Conservation (phyloP, 371 early-diverging fungal species). For the Sporodiniella umbellata region DNA sequence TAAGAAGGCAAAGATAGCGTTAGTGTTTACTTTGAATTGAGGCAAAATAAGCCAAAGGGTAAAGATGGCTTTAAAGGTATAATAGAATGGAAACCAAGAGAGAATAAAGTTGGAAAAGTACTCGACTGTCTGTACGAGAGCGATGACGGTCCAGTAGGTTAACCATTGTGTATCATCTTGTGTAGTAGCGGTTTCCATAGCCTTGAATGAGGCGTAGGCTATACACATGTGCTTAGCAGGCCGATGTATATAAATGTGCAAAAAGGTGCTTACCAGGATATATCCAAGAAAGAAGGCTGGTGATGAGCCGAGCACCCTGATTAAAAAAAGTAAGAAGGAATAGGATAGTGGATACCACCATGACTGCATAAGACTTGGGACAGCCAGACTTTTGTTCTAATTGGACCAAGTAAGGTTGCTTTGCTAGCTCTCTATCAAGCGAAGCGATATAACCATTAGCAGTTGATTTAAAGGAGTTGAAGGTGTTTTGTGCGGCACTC, state of each 20-base stretch:
- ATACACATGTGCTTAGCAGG: too few species aligned
- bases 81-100: slow-evolving; percentile 80
- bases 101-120: slow-evolving; percentile 64
- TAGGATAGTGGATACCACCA: slow-evolving; percentile 56
- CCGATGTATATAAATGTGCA: too few species aligned
- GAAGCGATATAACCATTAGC: slow-evolving; percentile 22
- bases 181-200: slow-evolving; percentile 64
- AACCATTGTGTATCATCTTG: slow-evolving; percentile 73
- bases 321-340: slow-evolving; percentile 85
- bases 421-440: slow-evolving; percentile 75
- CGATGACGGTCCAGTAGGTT: slow-evolving; percentile 66
- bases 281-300: slow-evolving; percentile 82
- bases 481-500: neutral
- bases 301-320: slow-evolving; percentile 75
- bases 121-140: slow-evolving; percentile 61
- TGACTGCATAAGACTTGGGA: slow-evolving; percentile 78
- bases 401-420: slow-evolving; percentile 58
- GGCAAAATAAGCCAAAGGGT: slow-evolving; percentile 72
- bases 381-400: slow-evolving; percentile 73
- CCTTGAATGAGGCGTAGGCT: slow-evolving; percentile 51
- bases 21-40: slow-evolving; percentile 35
- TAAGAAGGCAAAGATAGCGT: neutral
- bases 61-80: slow-evolving; percentile 67
- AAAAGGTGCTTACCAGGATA: slow-evolving; percentile 83
- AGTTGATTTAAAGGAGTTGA: neutral